Base-by-base conservation (phyloP, 331 rosid genomes). In the Acacia pycnantha region DNA sequence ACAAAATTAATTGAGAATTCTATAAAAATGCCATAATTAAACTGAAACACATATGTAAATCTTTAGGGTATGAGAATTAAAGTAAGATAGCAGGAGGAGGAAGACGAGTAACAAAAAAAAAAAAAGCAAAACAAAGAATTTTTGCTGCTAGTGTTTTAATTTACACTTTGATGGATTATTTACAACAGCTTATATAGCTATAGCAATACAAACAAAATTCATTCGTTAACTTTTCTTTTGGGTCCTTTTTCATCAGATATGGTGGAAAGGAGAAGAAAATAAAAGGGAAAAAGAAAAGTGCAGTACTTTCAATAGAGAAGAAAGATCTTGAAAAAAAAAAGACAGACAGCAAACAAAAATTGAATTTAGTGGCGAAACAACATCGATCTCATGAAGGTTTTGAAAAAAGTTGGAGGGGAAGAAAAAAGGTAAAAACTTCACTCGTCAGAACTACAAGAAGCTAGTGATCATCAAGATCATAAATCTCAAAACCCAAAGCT, bases 301-400 rank as follows among this genome's bases (percentile, higher is more conserved):
- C 64, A 81, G 88, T 86, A 85, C 89, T 86, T 82, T 89, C 81
- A 88, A 76, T 66, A 84, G 82, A 74, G 89, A 81, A 74, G 89
- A 81, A 80, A 85, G 88, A 89, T 84, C 83, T 77, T 24, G 8
- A 1, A 75, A 71, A 76, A 13, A 11, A n/a, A 56, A 9, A 56
- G 15, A 5, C 8, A 85, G 83, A 76, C 47, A 81, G 76, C 77
- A 86, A 86, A 79, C 84, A 88, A 73, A 83, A 81, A 74, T 71
- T 84, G 87, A 86, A 82, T 44, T 88, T 84, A 84, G 93, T 79
- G 83, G 83, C 86, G 78, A 90, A 71, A 75, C 81, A 86, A 81
- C 79, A 89, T 74, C 80, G 41, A 78, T 46, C 86, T 78, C 80
- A 68, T 51, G 69, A 27, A 74, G 47, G 62, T 14, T 43, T 59